Conservation (phyloP, 352 stramenopile species). For the Globisporangium nunn region DNA sequence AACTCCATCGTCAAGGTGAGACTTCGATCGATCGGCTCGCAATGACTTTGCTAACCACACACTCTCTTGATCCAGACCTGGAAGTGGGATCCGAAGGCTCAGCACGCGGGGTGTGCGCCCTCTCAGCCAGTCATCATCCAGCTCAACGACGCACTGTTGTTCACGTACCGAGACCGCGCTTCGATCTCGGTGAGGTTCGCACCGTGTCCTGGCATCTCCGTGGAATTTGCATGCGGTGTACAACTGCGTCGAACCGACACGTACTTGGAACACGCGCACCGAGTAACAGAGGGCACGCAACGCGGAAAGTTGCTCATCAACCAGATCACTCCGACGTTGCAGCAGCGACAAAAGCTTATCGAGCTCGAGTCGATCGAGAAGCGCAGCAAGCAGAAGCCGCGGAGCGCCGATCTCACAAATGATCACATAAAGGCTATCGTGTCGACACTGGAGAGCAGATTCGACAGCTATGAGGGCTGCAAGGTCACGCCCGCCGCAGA, state of each 20-base stretch:
- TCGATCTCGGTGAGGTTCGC: constrained; percentile 64
- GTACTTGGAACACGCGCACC: constrained; percentile 56
- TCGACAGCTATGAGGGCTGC: constrained; percentile 69
- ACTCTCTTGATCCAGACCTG: constrained; percentile 24
- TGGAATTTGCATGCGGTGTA: constrained; percentile 68
- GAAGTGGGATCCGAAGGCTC: constrained; percentile 57
- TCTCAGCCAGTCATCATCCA: constrained; percentile 47
- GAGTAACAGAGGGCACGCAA: constrained; percentile 27
- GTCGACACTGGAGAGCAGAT: constrained; percentile 46
- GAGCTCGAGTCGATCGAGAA: constrained; percentile 58
- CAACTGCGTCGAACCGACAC: constrained; percentile 57
- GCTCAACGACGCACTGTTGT: constrained; percentile 63
- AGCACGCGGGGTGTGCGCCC: constrained; percentile 54
- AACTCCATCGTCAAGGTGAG: constrained; percentile 50
- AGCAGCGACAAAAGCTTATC: constrained; percentile 68
- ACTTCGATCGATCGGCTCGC: too few species aligned
- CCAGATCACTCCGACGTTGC: constrained; percentile 40
- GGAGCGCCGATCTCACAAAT: constrained; percentile 53
- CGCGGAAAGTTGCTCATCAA: constrained; percentile 60
- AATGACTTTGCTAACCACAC: background rate
- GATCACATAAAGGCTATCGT: constrained; percentile 61
- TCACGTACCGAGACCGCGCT: constrained; percentile 62
- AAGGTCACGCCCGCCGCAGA: constrained; percentile 55
- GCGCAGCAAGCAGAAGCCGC: constrained; percentile 68
- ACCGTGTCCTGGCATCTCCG: constrained; percentile 39